Conservation (phyloP, 805 yeast genomes). For the Jamesozyma jinghongensis region DNA sequence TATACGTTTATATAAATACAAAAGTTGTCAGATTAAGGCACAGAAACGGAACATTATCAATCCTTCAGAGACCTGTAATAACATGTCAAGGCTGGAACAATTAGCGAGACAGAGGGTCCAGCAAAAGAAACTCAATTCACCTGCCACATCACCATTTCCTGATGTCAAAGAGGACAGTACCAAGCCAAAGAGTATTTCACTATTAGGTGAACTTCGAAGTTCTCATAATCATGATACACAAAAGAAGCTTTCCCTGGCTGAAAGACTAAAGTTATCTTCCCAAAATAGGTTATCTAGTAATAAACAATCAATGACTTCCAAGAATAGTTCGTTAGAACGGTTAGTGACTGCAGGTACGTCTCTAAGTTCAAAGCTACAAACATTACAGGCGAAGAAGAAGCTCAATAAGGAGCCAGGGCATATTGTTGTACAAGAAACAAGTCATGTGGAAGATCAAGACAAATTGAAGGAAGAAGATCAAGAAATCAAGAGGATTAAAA, state of each 20-base stretch:
- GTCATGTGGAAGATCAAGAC: too few species aligned
- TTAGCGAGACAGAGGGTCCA: conserved; percentile 36
- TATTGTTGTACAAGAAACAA: too few species aligned
- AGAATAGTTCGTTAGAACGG: background rate
- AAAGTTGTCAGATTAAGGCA: too few species aligned
- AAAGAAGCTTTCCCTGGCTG: conserved; percentile 2
- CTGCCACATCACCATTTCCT: background rate
- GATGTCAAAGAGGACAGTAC: background rate
- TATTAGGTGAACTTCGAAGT: conserved; percentile 2
- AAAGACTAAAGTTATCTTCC: background rate
- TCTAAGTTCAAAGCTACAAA: conserved; percentile 1
- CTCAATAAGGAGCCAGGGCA: background rate
- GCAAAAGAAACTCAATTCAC: background rate
- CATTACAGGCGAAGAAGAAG: background rate
- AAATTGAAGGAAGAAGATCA: background rate
- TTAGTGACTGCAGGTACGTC: conserved; percentile 1
- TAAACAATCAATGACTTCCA: conserved; percentile 2
- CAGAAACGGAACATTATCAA: too few species aligned
- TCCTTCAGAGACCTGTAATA: too few species aligned
- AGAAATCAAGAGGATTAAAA: background rate
- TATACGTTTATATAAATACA: too few species aligned
- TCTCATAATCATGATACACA: background rate
- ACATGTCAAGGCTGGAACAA: conserved; percentile 37
- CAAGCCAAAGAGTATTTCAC: background rate
- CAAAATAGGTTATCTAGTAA: background rate